A percentile compares a stretch with the other conserved stretches of the same genome.
Evolutionary conservation across 441 rosid species (phyloP).

Genomic region (Omphalea diandra): DNA sequence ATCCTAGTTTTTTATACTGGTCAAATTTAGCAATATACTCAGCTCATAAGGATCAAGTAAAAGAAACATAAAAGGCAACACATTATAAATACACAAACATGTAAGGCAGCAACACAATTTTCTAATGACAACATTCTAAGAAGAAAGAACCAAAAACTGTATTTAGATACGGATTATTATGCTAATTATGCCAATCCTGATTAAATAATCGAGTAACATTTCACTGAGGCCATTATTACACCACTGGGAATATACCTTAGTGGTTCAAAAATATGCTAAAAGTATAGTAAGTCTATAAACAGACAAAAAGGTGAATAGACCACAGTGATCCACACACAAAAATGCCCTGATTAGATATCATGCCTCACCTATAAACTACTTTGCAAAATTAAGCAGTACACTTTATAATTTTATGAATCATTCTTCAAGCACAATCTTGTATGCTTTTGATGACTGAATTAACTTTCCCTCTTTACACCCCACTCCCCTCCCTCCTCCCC

Average conservation of each 20-base stretch:
- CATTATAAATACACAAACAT: background rate
- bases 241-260: background rate
- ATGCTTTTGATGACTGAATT: background rate
- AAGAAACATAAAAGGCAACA: background rate
- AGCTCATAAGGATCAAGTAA: background rate
- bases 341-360: background rate
- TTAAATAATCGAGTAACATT: background rate
- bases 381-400: background rate
- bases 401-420: background rate
- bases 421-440: background rate
- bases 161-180: background rate
- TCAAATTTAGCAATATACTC: too few species aligned
- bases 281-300: background rate
- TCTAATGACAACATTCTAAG: background rate
- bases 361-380: background rate
- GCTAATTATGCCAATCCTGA: background rate
- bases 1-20: background rate
- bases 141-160: background rate
- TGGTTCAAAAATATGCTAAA: background rate
- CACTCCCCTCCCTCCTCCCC: too few species aligned
- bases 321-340: background rate
- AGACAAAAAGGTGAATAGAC: background rate
- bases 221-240: background rate
- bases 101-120: conserved; percentile 1
- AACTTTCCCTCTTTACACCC: too few species aligned